phyloP scores from a whole-genome alignment of 2,329 filamentous ascomycete genomes.

The Pseudogymnoascus sp. region DNA sequence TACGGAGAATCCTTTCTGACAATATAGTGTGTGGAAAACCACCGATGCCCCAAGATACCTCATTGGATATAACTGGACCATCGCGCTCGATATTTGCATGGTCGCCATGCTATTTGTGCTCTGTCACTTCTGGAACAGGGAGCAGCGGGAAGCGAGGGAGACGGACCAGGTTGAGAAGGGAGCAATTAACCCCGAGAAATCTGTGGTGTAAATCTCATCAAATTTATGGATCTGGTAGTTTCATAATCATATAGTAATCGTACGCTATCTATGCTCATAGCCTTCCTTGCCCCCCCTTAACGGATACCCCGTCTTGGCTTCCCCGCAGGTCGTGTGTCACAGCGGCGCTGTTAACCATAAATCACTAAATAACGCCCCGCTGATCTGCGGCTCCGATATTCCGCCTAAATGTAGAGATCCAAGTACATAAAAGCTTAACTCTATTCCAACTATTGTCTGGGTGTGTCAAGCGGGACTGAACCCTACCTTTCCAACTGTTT shows the following conservation, averaged over 20 bases:
- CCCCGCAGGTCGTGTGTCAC: not conserved
- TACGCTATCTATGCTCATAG: not conserved
- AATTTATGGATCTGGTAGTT: not conserved
- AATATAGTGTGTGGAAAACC: constrained; percentile 23
- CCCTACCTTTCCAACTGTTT: too few relatives aligned
- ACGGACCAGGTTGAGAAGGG: not conserved
- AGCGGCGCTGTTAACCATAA: not conserved
- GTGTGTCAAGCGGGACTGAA: too few relatives aligned
- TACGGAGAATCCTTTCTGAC: not conserved
- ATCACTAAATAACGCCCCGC: not conserved
- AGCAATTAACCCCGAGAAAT: not conserved
- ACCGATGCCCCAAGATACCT: constrained; percentile 25
- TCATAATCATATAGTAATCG: not conserved
- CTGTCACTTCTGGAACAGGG: constrained; percentile 14
- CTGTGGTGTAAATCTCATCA: not conserved
- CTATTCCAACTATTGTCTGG: not conserved
- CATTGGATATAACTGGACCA: constrained; percentile 26
- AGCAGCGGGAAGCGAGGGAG: not conserved
- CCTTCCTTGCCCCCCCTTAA: not conserved
- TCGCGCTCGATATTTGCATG: constrained; percentile 26
- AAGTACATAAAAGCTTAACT: not conserved
- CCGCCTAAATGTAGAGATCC: not conserved
- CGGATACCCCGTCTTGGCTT: not conserved
- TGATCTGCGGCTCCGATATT: not conserved
- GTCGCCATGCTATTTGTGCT: constrained; percentile 15